These are phyloP conservation scores for Datura wrightii DNA, from an alignment of 257 asterid species.

Conservation along the genomic window DNA sequence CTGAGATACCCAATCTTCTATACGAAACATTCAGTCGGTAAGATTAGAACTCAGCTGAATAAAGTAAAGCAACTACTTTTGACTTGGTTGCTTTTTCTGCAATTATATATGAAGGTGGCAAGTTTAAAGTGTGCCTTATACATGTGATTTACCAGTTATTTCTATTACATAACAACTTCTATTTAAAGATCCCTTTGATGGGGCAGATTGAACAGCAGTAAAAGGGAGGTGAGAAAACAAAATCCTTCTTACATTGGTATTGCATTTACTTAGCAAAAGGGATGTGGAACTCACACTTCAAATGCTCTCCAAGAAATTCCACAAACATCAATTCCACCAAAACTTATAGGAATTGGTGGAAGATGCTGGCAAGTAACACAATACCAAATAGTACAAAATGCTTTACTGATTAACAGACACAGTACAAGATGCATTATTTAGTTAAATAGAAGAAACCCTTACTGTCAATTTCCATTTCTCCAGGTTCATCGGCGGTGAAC, in stretches of 20 bases:
- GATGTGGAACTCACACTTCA: slow-evolving; percentile 14
- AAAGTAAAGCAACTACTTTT: not conserved
- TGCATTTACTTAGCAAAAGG: slow-evolving; percentile 22
- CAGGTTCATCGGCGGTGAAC: slow-evolving; percentile 67
- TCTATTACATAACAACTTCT: slow-evolving; percentile 3
- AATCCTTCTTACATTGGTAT: slow-evolving; percentile 12
- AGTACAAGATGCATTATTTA: not conserved
- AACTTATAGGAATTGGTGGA: not conserved
- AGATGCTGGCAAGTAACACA: slow-evolving; percentile 20
- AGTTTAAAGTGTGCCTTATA: not conserved
- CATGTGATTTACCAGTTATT: slow-evolving; percentile 14
- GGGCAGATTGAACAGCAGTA: slow-evolving; percentile 14
- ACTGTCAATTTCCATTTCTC: slow-evolving; percentile 71
- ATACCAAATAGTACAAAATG: not conserved
- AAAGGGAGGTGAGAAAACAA: slow-evolving; percentile 19
- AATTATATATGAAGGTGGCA: slow-evolving; percentile 8
- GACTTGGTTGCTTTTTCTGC: slow-evolving; percentile 8
- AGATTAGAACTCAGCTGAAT: not conserved
- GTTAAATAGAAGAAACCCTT: slow-evolving; percentile 41
- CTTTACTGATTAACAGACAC: not conserved
- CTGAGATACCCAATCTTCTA: not conserved
- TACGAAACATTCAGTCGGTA: not conserved
- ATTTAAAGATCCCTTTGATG: slow-evolving; percentile 2
- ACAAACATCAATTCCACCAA: slow-evolving; percentile 18
- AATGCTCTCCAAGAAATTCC: slow-evolving; percentile 9